Conservation (phyloP, 257 asterid genomes). For the Rehmannia glutinosa region DNA sequence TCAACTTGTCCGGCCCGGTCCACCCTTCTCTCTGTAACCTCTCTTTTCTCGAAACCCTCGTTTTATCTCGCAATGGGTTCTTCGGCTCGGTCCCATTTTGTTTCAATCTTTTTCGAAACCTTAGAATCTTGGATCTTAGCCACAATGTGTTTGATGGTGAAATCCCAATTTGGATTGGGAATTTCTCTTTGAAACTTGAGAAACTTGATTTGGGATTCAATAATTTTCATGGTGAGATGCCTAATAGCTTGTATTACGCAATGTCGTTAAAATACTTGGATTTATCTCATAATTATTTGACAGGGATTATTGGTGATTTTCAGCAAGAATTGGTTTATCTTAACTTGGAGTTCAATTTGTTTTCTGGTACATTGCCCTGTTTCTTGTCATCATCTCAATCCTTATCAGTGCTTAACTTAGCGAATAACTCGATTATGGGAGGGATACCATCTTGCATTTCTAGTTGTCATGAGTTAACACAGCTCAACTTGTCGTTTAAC, state of each 20-base stretch:
- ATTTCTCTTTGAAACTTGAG: conserved; percentile 49
- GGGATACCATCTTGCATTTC: conserved; percentile 89
- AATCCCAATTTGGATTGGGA: conserved; percentile 68
- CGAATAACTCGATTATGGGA: conserved; percentile 68
- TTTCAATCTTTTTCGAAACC: conserved; percentile 38
- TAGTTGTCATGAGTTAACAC: conserved; percentile 42
- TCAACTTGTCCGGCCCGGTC: conserved; percentile 55
- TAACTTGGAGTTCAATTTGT: conserved; percentile 52
- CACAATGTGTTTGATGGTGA: conserved; percentile 49
- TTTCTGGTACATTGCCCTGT: conserved; percentile 83
- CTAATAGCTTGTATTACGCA: conserved; percentile 42
- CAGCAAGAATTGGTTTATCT: conserved; percentile 49
- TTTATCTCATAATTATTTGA: conserved; percentile 60
- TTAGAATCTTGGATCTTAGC: conserved; percentile 55
- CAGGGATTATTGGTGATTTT: conserved; percentile 55
- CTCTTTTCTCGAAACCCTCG: conserved; percentile 51
- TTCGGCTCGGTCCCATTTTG: conserved; percentile 56
- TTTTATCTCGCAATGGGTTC: conserved; percentile 59
- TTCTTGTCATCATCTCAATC: conserved; percentile 50
- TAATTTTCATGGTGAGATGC: conserved; percentile 52
- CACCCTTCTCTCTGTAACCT: conserved; percentile 70
- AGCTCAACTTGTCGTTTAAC: conserved; percentile 72
- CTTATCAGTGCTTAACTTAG: conserved; percentile 60
- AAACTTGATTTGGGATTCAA: conserved; percentile 58
- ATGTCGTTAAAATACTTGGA: conserved; percentile 50